A percentile compares a stretch with the other conserved stretches of the same genome.
These are phyloP conservation scores for Exophiala viscosa DNA, from an alignment of 2,329 filamentous ascomycete genomes.

Conservation along the genomic window DNA sequence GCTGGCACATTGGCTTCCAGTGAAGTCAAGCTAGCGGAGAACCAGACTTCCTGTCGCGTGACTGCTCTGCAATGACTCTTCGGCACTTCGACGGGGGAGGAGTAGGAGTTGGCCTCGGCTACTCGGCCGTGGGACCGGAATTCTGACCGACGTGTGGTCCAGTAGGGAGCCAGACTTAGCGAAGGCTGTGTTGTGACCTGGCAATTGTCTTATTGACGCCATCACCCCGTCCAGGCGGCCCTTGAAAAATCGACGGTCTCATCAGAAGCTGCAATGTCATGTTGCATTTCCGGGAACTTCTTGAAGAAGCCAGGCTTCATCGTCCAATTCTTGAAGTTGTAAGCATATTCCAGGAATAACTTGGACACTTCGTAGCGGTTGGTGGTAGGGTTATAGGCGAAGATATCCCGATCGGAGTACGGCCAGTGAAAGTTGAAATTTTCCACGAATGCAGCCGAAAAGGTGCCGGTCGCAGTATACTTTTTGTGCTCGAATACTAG, in stretches of 20 bases:
- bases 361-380: conserved; percentile 20
- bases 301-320: conserved; percentile 27
- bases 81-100: no score
- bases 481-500: conserved; percentile 27
- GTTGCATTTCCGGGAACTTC: conserved; percentile 26
- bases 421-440: conserved; percentile 29
- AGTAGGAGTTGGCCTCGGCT: no score
- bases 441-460: conserved; percentile 25
- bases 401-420: conserved; percentile 23
- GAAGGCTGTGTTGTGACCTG: no score
- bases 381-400: conserved; percentile 14
- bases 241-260: conserved; percentile 15
- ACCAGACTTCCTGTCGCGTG: no score
- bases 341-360: conserved; percentile 22
- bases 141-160: no score
- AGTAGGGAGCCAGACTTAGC: no score
- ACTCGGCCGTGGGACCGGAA: no score
- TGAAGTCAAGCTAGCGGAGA: no score
- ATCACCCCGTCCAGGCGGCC: conserved; percentile 8
- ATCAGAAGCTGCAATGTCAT: conserved; percentile 23
- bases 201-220: not conserved
- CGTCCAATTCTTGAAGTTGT: conserved; percentile 28
- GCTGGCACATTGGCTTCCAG: no score
- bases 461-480: conserved; percentile 22
- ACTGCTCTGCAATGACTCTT: no score